phyloP scores from a whole-genome alignment of 192 early-diverging fungal genomes.

The Coemansia sp. region DNA sequence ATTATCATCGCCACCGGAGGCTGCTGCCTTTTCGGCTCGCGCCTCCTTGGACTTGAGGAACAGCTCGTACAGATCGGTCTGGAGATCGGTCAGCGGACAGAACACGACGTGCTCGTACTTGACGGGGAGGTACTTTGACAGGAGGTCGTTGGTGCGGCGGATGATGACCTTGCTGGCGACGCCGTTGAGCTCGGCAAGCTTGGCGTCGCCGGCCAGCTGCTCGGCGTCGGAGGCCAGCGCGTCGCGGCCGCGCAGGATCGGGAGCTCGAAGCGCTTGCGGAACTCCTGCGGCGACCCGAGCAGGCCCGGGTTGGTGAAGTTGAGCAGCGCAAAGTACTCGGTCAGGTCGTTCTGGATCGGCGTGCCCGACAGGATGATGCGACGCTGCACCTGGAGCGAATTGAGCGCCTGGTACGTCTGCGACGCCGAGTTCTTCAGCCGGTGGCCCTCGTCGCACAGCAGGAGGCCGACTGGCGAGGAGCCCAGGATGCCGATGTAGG shows the following conservation, averaged over 20 bases:
- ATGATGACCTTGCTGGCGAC: slow-evolving; percentile 97
- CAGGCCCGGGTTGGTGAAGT: slow-evolving; percentile 93
- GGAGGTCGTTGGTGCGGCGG: slow-evolving; percentile 91
- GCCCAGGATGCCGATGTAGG: slow-evolving; percentile 72
- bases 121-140: slow-evolving; percentile 95
- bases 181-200: slow-evolving; percentile 77
- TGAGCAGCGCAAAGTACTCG: slow-evolving; percentile 94
- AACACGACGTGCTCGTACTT: slow-evolving; percentile 99
- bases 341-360: slow-evolving; percentile 90
- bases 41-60: slow-evolving; percentile 74
- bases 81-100: slow-evolving; percentile 76
- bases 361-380: slow-evolving; percentile 96
- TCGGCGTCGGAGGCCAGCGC: slow-evolving; percentile 83
- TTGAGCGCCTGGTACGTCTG: slow-evolving; percentile 83
- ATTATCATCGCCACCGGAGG: no score
- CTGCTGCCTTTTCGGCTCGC: slow-evolving; percentile 47
- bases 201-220: slow-evolving; percentile 75
- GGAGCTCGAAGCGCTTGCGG: slow-evolving; percentile 88
- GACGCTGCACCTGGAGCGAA: slow-evolving; percentile 80
- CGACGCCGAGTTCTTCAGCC: slow-evolving; percentile 88
- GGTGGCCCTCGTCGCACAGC: slow-evolving; percentile 97
- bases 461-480: slow-evolving; percentile 87
- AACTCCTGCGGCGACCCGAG: slow-evolving; percentile 89
- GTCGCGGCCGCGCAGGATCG: slow-evolving; percentile 92
- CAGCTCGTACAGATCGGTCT: slow-evolving; percentile 78